These are phyloP conservation scores for Entoloma clypeatum DNA, from an alignment of 1,284 basidiomycete genomes.

Conservation along the genomic window DNA sequence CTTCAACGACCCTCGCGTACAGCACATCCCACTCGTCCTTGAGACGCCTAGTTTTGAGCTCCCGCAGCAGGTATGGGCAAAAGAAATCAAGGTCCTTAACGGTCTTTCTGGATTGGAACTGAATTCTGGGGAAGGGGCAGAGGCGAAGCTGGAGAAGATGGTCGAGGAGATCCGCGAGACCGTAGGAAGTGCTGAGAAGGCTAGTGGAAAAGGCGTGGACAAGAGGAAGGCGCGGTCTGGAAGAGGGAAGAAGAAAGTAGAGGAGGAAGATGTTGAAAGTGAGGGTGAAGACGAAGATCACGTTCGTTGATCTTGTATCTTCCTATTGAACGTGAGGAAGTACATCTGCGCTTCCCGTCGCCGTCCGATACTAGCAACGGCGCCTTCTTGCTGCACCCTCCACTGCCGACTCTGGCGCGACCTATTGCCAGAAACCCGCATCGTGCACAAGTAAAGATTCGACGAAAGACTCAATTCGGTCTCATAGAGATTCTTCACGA, in stretches of 20 bases:
- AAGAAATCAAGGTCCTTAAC: constrained; percentile 65
- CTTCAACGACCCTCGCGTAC: constrained; percentile 65
- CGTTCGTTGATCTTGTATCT: too few relatives aligned
- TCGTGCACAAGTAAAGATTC: too few relatives aligned
- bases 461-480: too few relatives aligned
- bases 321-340: too few relatives aligned
- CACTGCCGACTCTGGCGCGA: too few relatives aligned
- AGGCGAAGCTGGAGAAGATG: constrained; percentile 21
- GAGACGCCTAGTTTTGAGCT: constrained; percentile 72
- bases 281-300: constrained; percentile 12
- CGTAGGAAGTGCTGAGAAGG: constrained; percentile 19
- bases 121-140: neutral
- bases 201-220: constrained; percentile 19
- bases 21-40: constrained; percentile 74
- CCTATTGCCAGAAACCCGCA: too few relatives aligned
- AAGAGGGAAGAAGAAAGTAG: constrained; percentile 21
- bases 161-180: constrained; percentile 30
- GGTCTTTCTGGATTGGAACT: constrained; percentile 33
- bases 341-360: too few relatives aligned
- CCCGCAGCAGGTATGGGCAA: constrained; percentile 60
- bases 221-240: constrained; percentile 18
- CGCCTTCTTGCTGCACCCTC: too few relatives aligned
- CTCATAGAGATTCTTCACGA: too few relatives aligned
- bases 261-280: constrained; percentile 16
- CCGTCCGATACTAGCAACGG: too few relatives aligned